Base-by-base conservation (phyloP, 306 rosid genomes). In the Trichosanthes truncata region DNA sequence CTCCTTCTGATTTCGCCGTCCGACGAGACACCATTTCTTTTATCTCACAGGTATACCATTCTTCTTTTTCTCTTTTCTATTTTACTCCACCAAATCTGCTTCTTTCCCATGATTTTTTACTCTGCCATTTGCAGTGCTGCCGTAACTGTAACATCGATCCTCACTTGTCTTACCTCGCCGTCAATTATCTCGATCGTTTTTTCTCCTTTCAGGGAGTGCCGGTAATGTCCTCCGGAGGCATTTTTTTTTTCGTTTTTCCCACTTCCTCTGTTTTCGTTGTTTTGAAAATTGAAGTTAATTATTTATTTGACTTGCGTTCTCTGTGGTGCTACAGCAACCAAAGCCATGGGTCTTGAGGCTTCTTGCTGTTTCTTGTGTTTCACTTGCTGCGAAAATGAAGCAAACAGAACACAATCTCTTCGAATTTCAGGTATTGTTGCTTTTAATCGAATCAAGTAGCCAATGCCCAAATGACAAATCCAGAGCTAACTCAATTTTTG, bases 111-210 rank as follows among this genome's bases (percentile, higher is more conserved):
- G 10, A 8, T 12, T 71, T 26, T 71, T 35, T 0, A 57, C 8
- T 57, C 6, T 57, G 9, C 45, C 7, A 0, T 57, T 33, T 81
- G 79, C 87, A 94, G 97, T 78, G 90, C 40, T 88, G 91, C 59
- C 85, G 83, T 74, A 80, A 81, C 82, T 86, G 85, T 65, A 80
- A 82, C 80, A 83, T 88, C 43, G 97, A 87, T 82, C 91, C 96
- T 14, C 84, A 85, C 78, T 82, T 92, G 5, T 78, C 89, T 21
- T 94, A 92, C 86, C 89, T 94, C 3, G 97, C 98, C 23, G 84
- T 91, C 81, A 94, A 91, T 84, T 94, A 94, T 51, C 89, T 92
- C 43, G 98, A 94, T 85, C 97, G 97, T 25, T 91, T 91, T 87
- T 81, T 94, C 52, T 93, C 97, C 78, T 74, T 68, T 81, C 95